A percentile compares a stretch with the other conserved stretches of the same genome.
Conservation (phyloP, 352 stramenopile species). For the Globisporangium parvum region DNA sequence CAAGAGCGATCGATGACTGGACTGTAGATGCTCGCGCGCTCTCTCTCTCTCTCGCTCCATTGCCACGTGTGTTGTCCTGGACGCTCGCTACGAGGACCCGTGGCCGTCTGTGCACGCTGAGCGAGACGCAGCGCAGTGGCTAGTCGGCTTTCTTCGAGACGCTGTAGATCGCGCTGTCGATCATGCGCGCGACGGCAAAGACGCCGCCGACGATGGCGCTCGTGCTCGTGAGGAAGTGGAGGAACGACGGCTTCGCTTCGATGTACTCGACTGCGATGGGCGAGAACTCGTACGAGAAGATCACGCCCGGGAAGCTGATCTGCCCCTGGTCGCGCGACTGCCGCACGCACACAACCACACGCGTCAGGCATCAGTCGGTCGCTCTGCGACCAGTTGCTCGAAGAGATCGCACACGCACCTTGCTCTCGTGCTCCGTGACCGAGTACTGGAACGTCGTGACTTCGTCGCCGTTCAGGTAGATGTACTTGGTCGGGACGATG, state of each 20-base stretch:
- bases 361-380: background rate
- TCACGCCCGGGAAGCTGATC: slow-evolving; percentile 77
- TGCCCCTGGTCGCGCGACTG: slow-evolving; percentile 37
- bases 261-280: slow-evolving; percentile 87
- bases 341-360: background rate
- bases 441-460: slow-evolving; percentile 86
- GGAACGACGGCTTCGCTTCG: slow-evolving; percentile 75
- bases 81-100: too few relatives aligned
- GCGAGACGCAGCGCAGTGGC: background rate
- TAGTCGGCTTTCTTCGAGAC: slow-evolving; percentile 88
- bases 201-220: slow-evolving; percentile 84
- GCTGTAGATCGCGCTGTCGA: slow-evolving; percentile 85
- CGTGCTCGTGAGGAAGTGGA: slow-evolving; percentile 85
- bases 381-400: background rate
- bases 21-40: background rate
- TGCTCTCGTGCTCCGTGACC: slow-evolving; percentile 75
- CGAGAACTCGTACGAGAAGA: slow-evolving; percentile 88
- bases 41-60: background rate
- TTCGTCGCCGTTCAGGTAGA: slow-evolving; percentile 62
- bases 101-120: too few relatives aligned
- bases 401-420: slow-evolving; percentile 9
- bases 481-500: slow-evolving; percentile 80
- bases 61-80: too few relatives aligned
- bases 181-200: slow-evolving; percentile 83
- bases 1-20: too few relatives aligned